These are phyloP conservation scores for Nicotiana otophora DNA, from an alignment of 257 asterid genomes.

Conservation along the genomic window DNA sequence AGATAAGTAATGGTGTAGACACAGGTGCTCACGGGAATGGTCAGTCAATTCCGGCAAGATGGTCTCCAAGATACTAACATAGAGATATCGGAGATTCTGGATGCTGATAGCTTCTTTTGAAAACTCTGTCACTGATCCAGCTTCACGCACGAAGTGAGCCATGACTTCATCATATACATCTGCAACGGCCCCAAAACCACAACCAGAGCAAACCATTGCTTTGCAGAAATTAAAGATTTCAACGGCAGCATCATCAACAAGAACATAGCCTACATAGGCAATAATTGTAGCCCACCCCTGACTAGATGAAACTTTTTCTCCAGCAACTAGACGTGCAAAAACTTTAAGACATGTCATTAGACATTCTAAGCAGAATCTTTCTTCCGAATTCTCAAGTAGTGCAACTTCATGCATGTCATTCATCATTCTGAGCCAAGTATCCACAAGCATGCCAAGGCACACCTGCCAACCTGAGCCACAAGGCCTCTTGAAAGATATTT, in stretches of 20 bases:
- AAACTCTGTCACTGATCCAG: constrained; percentile 12
- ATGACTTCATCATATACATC: constrained; percentile 37
- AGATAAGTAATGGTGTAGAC: constrained; percentile 46
- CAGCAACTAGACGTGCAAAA: constrained; percentile 45
- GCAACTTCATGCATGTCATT: constrained; percentile 52
- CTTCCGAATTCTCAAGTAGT: constrained; percentile 23
- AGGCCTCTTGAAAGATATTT: constrained; percentile 31
- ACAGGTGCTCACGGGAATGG: constrained; percentile 38
- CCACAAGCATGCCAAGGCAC: constrained; percentile 61
- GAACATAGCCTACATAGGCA: constrained; percentile 44
- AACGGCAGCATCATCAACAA: constrained; percentile 32
- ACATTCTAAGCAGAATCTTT: constrained; percentile 48
- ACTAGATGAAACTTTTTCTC: constrained; percentile 48
- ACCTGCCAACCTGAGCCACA: constrained; percentile 50
- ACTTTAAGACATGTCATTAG: constrained; percentile 42
- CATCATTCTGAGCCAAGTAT: constrained; percentile 70
- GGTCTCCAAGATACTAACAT: constrained; percentile 53
- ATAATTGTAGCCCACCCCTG: constrained; percentile 74
- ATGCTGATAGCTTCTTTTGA: constrained; percentile 26
- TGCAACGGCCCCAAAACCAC: constrained; percentile 58
- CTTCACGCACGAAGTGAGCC: constrained; percentile 37
- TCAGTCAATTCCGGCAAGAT: constrained; percentile 51
- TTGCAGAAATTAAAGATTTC: constrained; percentile 56
- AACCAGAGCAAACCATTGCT: constrained; percentile 71
- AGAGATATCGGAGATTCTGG: constrained; percentile 63